phyloP scores from a whole-genome alignment of 2,329 filamentous ascomycete genomes.

The Colletotrichum sidae region DNA sequence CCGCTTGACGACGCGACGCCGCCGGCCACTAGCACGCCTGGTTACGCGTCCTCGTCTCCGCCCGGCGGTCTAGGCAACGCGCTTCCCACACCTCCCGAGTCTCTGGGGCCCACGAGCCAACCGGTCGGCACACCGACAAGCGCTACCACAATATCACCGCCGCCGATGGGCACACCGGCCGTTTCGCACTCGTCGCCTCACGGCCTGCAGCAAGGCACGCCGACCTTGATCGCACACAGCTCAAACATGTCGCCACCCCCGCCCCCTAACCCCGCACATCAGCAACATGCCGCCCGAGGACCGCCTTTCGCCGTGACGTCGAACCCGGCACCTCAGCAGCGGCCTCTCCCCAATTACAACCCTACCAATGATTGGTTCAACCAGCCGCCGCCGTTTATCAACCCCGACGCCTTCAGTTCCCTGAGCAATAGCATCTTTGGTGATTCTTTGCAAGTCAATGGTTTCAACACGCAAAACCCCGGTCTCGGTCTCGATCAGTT shows the following conservation, averaged over 20 bases:
- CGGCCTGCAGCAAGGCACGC: constrained; percentile 36
- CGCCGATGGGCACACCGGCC: constrained; percentile 34
- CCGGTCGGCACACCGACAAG: constrained; percentile 24
- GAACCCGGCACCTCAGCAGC: constrained; percentile 48
- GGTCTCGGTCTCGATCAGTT: constrained; percentile 47
- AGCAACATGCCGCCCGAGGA: constrained; percentile 41
- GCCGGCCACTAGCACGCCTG: constrained; percentile 43
- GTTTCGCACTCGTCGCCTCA: constrained; percentile 46
- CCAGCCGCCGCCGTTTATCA: constrained; percentile 63
- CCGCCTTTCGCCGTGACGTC: constrained; percentile 51
- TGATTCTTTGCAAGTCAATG: constrained; percentile 44
- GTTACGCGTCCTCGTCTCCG: constrained; percentile 40
- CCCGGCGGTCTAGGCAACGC: constrained; percentile 38
- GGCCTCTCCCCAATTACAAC: constrained; percentile 56
- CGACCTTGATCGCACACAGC: constrained; percentile 34
- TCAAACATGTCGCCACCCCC: constrained; percentile 47
- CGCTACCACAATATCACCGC: constrained; percentile 28
- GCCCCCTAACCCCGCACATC: constrained; percentile 38
- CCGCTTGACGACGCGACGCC: constrained; percentile 50
- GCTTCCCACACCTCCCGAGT: constrained; percentile 59
- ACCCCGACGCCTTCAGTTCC: constrained; percentile 61
- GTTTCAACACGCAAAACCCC: constrained; percentile 33
- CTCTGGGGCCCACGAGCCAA: constrained; percentile 45
- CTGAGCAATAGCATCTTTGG: constrained; percentile 56
- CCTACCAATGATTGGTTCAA: constrained; percentile 63